These are phyloP conservation scores for Candida peoriensis DNA, from an alignment of 805 yeast genomes.

Conservation along the genomic window DNA sequence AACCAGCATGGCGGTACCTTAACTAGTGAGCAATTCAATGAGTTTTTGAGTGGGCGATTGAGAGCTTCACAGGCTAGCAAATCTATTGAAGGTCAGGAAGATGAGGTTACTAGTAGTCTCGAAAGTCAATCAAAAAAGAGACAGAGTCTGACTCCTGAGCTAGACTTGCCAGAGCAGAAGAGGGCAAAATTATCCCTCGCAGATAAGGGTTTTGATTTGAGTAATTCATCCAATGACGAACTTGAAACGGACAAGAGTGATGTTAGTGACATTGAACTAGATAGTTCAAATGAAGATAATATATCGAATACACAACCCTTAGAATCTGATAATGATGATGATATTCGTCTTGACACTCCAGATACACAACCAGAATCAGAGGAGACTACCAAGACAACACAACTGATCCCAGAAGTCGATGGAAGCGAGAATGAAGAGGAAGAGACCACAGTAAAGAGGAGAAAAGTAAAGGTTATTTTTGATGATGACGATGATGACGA, in stretches of 20 bases:
- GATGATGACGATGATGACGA: conserved; percentile 15
- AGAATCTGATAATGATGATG: conserved; percentile 3
- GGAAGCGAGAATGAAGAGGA: conserved; percentile 1
- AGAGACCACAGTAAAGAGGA: conserved; percentile 1
- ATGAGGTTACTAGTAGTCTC: too few relatives aligned
- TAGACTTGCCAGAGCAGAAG: too few relatives aligned
- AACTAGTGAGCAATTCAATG: conserved; percentile 10
- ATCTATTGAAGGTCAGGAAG: not conserved
- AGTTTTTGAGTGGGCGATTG: conserved; percentile 7
- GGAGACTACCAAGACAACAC: not conserved
- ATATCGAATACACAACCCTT: too few relatives aligned
- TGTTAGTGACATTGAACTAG: too few relatives aligned
- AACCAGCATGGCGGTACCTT: conserved; percentile 13
- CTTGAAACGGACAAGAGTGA: too few relatives aligned
- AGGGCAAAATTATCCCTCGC: too few relatives aligned
- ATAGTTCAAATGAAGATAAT: too few relatives aligned
- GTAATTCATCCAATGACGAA: too few relatives aligned
- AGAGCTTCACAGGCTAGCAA: not conserved
- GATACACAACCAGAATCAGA: not conserved
- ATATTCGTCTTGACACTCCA: not conserved
- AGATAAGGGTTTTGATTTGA: too few relatives aligned
- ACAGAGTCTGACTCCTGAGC: too few relatives aligned
- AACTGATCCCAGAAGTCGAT: not conserved
- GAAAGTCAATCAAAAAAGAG: too few relatives aligned
- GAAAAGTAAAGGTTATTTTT: conserved; percentile 6